phyloP scores from a whole-genome alignment of 257 asterid genomes.

The Solanum corneliomulleri region DNA sequence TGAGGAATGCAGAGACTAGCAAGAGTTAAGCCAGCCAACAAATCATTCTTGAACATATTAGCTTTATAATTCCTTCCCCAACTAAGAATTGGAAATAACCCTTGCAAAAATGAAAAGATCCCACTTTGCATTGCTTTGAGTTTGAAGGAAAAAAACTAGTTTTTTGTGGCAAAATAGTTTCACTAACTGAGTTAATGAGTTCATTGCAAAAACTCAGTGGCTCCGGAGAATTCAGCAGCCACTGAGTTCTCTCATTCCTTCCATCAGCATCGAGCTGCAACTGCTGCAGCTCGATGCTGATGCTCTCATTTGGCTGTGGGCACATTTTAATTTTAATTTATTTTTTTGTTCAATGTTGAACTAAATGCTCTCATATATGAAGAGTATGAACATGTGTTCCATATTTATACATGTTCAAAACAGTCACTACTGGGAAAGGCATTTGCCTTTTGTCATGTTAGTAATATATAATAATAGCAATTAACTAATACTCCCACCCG shows the following conservation, averaged over 20 bases:
- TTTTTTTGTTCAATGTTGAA: conserved; percentile 34
- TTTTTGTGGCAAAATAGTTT: conserved; percentile 14
- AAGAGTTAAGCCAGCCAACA: conserved; percentile 76
- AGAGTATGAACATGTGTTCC: neutral
- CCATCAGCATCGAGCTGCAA: conserved; percentile 10
- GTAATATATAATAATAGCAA: neutral
- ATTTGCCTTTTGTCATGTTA: neutral
- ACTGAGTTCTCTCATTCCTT: conserved; percentile 42
- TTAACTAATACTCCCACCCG: neutral
- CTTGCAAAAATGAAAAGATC: conserved; percentile 27
- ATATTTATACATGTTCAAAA: neutral
- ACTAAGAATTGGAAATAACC: conserved; percentile 55
- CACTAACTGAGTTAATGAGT: conserved; percentile 20
- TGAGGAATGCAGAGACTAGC: conserved; percentile 89
- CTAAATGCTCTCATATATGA: neutral
- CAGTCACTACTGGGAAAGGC: neutral
- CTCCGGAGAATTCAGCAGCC: conserved; percentile 52
- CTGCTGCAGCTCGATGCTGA: conserved; percentile 36
- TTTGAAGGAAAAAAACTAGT: neutral
- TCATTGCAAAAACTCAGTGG: conserved; percentile 42
- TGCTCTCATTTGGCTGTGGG: conserved; percentile 13
- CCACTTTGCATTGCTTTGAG: conserved; percentile 13
- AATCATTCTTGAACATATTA: conserved; percentile 38
- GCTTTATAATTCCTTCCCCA: conserved; percentile 60
- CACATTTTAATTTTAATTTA: conserved; percentile 8